These are phyloP conservation scores for Tylopilus subfusipes DNA, from an alignment of 768 basidiomycete species.

Conservation along the genomic window DNA sequence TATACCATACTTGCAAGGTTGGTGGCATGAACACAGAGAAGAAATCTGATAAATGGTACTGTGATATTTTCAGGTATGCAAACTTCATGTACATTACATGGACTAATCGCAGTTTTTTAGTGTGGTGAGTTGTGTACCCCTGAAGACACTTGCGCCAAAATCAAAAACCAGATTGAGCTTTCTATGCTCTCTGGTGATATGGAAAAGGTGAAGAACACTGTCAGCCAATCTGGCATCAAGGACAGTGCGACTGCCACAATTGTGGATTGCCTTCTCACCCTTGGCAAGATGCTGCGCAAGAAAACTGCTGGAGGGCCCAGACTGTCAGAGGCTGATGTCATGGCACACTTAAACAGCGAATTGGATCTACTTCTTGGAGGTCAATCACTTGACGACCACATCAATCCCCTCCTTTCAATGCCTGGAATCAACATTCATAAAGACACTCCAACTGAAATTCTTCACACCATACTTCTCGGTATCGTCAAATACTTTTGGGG, in stretches of 20 bases:
- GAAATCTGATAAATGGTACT: slow-evolving; percentile 25
- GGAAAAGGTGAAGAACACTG: slow-evolving; percentile 3
- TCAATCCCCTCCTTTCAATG: slow-evolving; percentile 15
- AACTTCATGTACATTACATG: background rate
- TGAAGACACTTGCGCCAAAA: background rate
- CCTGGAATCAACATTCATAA: slow-evolving; percentile 27
- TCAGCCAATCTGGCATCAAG: slow-evolving; percentile 37
- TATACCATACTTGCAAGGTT: slow-evolving; percentile 33
- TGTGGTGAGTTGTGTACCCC: slow-evolving; percentile 7
- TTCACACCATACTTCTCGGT: slow-evolving; percentile 35
- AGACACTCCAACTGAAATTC: slow-evolving; percentile 33
- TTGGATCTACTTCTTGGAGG: slow-evolving; percentile 2
- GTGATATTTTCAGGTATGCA: slow-evolving; percentile 17
- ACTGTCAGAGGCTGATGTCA: slow-evolving; percentile 2
- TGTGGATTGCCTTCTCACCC: slow-evolving; percentile 30
- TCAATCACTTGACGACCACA: slow-evolving; percentile 1
- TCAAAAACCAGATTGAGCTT: slow-evolving; percentile 9
- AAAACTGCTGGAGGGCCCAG: background rate
- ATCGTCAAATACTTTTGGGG: slow-evolving; percentile 37
- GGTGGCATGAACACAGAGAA: slow-evolving; percentile 27
- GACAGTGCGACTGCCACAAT: slow-evolving; percentile 30
- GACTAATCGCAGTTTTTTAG: background rate
- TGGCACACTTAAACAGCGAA: background rate
- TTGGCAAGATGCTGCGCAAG: slow-evolving; percentile 19
- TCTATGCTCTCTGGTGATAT: slow-evolving; percentile 4